Evolutionary conservation across 805 yeast genomes (phyloP).

Genomic region (Ogataea paraovalis): DNA sequence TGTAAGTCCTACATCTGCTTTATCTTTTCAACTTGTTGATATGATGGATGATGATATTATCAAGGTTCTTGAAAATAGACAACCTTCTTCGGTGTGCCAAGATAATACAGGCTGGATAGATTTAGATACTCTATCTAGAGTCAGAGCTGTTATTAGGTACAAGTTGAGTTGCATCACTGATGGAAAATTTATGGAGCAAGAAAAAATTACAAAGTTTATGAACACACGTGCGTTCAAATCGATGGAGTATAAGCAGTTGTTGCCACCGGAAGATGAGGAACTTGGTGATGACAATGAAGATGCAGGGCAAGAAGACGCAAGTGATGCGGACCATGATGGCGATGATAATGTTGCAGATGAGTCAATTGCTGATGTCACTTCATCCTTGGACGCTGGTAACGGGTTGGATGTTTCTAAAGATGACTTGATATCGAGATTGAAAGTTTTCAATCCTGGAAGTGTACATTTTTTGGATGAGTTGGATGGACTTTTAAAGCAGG

Average conservation of each 20-base stretch:
- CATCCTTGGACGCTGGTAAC: slow-evolving; percentile 1
- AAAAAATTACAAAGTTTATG: slow-evolving; percentile 40
- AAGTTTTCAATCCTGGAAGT: slow-evolving; percentile 34
- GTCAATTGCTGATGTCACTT: slow-evolving; percentile 8
- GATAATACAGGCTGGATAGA: slow-evolving; percentile 80
- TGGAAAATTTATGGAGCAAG: slow-evolving; percentile 42
- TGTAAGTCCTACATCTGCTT: slow-evolving; percentile 56
- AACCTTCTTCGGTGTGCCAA: slow-evolving; percentile 41
- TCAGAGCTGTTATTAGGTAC: slow-evolving; percentile 68
- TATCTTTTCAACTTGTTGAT: slow-evolving; percentile 78
- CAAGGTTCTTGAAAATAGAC: slow-evolving; percentile 34
- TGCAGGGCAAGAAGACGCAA: slow-evolving; percentile 9
- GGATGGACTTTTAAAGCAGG: slow-evolving; percentile 25
- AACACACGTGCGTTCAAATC: slow-evolving; percentile 29
- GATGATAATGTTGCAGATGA: slow-evolving; percentile 6
- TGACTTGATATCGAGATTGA: slow-evolving; percentile 35
- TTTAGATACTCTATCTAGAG: slow-evolving; percentile 53
- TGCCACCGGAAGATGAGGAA: slow-evolving; percentile 30
- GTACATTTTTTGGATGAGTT: slow-evolving; percentile 23
- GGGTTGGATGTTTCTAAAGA: slow-evolving; percentile 15
- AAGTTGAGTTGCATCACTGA: slow-evolving; percentile 61
- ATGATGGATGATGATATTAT: slow-evolving; percentile 61
- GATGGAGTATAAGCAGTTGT: slow-evolving; percentile 24
- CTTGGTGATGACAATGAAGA: slow-evolving; percentile 13
- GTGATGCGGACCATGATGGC: slow-evolving; percentile 22